Percentiles rank a stretch among this genome's conserved stretches.
Conservation (phyloP, 2,329 filamentous ascomycete genomes). For the Nigrograna mackinnonii region DNA sequence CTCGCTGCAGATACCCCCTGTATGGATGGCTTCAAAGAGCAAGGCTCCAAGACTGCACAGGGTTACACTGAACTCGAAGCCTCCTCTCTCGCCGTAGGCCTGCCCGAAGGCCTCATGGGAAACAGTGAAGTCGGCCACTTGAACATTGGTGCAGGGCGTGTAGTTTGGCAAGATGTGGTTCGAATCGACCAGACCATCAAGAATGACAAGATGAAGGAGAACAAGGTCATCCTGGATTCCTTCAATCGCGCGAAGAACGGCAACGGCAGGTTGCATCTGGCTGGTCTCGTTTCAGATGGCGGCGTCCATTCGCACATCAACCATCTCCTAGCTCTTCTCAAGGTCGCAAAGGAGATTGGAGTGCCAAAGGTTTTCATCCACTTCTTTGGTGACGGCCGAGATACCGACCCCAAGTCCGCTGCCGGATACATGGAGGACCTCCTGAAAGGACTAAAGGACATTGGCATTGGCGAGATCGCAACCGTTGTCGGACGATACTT, state of each 20-base stretch:
- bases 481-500: slow-evolving; percentile 96
- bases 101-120: slow-evolving; percentile 97
- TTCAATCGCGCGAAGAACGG: slow-evolving; percentile 81
- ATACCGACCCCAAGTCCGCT: slow-evolving; percentile 95
- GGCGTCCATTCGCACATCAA: slow-evolving; percentile 97
- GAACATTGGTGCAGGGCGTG: slow-evolving; percentile 96
- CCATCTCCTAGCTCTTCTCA: slow-evolving; percentile 84
- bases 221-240: slow-evolving; percentile 75
- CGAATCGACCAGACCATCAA: slow-evolving; percentile 94
- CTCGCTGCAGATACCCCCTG: slow-evolving; percentile 88
- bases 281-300: slow-evolving; percentile 90
- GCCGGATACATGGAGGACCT: slow-evolving; percentile 87
- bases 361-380: slow-evolving; percentile 95
- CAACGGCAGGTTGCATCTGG: slow-evolving; percentile 89
- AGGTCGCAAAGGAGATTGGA: slow-evolving; percentile 84
- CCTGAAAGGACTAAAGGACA: slow-evolving; percentile 77
- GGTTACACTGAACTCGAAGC: slow-evolving; percentile 94
- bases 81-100: slow-evolving; percentile 91
- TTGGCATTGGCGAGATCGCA: slow-evolving; percentile 84
- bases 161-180: slow-evolving; percentile 95
- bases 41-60: slow-evolving; percentile 71
- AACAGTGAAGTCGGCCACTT: slow-evolving; percentile 98
- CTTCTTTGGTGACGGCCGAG: slow-evolving; percentile 97
- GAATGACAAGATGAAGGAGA: slow-evolving; percentile 76
- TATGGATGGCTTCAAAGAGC: slow-evolving; percentile 82